Base-by-base conservation (phyloP, 352 stramenopile species). In the Phytophthora aleatoria region DNA sequence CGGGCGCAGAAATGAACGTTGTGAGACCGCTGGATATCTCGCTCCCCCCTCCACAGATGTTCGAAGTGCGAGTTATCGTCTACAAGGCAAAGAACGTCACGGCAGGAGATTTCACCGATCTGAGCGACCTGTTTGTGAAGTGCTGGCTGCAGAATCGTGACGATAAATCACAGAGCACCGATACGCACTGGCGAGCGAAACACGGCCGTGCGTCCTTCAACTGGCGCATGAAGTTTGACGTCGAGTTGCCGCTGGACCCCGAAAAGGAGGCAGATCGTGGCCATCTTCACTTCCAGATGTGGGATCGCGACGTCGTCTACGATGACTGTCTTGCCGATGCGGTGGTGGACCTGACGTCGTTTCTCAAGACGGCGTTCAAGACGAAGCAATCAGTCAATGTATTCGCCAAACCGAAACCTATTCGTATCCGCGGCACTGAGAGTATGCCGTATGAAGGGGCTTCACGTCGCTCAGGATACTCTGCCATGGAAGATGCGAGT, bases 61-160 rank as follows among this genome's bases (percentile, higher is more conserved):
- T 95, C 47, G 89, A 98, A 74, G 87, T 97, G n/a, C 86, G 94
- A 20, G 82, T 98, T 20, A 88, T 98, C 30, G 72, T 97, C 12
- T 98, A 97, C 86, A 95, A 92, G 53, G 85, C 89, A 11, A 90
- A 92, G 51, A 91, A 98, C 56, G 92, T 98, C 8, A 85, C 85
- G 3, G 70, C 89, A 2, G 81, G 85, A 8, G 80, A 95, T 62
- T 90, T 94, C 44, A 94, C 90, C 3, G 79, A 96, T 48, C 73
- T 96, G 58, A 96, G 84, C 56, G 94, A 98, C 65, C 50, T 98
- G 48, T 97, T 96, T 71, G 79, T 96, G 47, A 93, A 94, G 57
- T 80, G 73, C 64, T 97, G 91, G 90, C 75, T 98, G 50, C 89
- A 97, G 54, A 86, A 73, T 57, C 69, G 79, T 33, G 75, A 95